phyloP scores from a whole-genome alignment of 495 filamentous ascomycete genomes.

The Amorphotheca resinae region DNA sequence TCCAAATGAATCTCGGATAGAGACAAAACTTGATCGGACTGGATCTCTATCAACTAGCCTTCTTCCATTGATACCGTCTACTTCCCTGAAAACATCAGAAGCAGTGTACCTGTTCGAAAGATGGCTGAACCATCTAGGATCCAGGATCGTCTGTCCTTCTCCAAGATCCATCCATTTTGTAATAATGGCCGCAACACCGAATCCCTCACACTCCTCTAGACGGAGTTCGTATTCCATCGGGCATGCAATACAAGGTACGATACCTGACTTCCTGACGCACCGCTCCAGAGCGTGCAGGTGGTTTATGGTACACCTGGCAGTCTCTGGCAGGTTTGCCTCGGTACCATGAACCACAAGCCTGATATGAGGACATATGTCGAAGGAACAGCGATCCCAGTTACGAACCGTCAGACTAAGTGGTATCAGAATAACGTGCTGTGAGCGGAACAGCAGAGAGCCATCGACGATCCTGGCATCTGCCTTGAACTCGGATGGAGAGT shows the following conservation, averaged over 20 bases:
- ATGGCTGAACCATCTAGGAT: conserved; percentile 8
- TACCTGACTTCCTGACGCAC: conserved; percentile 4
- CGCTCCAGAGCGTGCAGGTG: conserved; percentile 1
- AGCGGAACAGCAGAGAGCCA: conserved; percentile 7
- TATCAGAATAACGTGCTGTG: conserved; percentile 3
- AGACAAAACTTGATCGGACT: conserved; percentile 4
- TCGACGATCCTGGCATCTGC: conserved; percentile 3
- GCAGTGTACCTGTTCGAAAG: background rate
- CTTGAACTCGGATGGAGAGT: conserved; percentile 1
- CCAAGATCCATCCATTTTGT: conserved; percentile 9
- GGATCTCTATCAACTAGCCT: conserved; percentile 3
- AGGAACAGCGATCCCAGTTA: background rate
- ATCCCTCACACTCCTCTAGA: conserved; percentile 2
- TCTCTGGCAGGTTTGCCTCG: background rate
- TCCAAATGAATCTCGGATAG: conserved; percentile 7
- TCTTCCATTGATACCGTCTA: conserved; percentile 5
- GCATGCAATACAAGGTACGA: conserved; percentile 2
- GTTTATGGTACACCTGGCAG: background rate
- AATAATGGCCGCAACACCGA: conserved; percentile 3
- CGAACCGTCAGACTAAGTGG: conserved; percentile 1
- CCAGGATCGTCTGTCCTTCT: conserved; percentile 3
- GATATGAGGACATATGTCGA: conserved; percentile 4
- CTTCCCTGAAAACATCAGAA: conserved; percentile 1
- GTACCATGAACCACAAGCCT: background rate
- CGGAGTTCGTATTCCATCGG: conserved; percentile 3